Evolutionary conservation across 2,329 filamentous ascomycete species (phyloP).

Genomic region (Annulohypoxylon truncatum): DNA sequence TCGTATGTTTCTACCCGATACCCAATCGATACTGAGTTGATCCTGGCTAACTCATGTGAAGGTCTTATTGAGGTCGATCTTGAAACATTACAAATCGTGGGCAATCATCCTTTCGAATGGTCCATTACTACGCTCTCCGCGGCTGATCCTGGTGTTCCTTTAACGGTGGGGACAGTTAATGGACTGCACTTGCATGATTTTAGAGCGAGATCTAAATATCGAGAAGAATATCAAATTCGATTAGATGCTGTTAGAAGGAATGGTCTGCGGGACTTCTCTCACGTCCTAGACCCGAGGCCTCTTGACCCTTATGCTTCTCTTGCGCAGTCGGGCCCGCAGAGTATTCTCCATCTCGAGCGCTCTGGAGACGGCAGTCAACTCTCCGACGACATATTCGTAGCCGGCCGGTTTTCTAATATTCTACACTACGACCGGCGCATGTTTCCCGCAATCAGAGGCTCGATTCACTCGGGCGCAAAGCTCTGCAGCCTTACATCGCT

Average conservation of each 20-base stretch:
- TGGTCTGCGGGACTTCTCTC: constrained; percentile 49
- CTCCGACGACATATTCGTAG: constrained; percentile 86
- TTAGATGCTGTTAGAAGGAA: constrained; percentile 51
- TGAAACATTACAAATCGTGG: constrained; percentile 74
- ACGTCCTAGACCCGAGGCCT: constrained; percentile 64
- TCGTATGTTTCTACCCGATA: constrained; percentile 57
- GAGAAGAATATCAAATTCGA: constrained; percentile 52
- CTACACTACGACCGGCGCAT: constrained; percentile 89
- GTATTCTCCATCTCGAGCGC: constrained; percentile 80
- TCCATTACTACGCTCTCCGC: constrained; percentile 86
- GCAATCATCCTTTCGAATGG: constrained; percentile 79
- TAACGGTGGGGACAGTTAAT: constrained; percentile 86
- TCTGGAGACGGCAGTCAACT: constrained; percentile 64
- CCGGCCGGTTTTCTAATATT: constrained; percentile 88
- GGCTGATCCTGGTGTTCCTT: constrained; percentile 71
- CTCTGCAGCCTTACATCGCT: constrained; percentile 79
- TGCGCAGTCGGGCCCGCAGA: constrained; percentile 83
- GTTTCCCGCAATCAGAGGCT: constrained; percentile 81
- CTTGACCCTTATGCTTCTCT: constrained; percentile 74
- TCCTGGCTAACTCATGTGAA: constrained; percentile 43
- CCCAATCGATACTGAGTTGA: neutral
- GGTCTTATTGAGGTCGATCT: constrained; percentile 86
- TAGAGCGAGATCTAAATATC: constrained; percentile 57
- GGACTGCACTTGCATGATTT: constrained; percentile 87
- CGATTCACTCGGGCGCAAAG: constrained; percentile 85